A percentile compares a stretch with the other conserved stretches of the same genome.
Evolutionary conservation across 2,329 filamentous ascomycete genomes (phyloP).

Genomic region (Aciculosporium take): DNA sequence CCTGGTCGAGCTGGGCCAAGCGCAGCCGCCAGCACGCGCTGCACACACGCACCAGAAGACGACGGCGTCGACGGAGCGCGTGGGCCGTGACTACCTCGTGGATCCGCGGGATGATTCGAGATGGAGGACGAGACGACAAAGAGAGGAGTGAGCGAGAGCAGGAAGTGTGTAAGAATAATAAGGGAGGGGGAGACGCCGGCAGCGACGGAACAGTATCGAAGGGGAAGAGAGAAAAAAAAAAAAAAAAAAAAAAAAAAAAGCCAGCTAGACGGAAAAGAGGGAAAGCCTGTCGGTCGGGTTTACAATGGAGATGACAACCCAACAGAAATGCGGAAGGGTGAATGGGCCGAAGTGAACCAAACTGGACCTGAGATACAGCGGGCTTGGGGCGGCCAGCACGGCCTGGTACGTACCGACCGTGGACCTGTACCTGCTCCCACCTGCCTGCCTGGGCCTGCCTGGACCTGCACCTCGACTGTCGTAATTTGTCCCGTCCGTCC

Average conservation of each 20-base stretch:
- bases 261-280: not conserved
- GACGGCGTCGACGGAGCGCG: slow-evolving; percentile 3
- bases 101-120: slow-evolving; percentile 3
- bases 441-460: not conserved
- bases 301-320: slow-evolving; percentile 5
- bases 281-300: slow-evolving; percentile 3
- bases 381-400: not conserved
- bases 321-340: slow-evolving; percentile 5
- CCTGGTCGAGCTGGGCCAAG: slow-evolving; percentile 8
- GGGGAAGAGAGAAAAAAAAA: not conserved
- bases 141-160: not conserved
- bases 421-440: slow-evolving; percentile 1
- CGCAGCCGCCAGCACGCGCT: slow-evolving; percentile 8
- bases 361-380: not conserved
- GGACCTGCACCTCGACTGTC: no score
- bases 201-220: slow-evolving; percentile 3
- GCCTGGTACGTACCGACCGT: no score
- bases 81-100: slow-evolving; percentile 7
- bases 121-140: slow-evolving; percentile 2
- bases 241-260: not conserved
- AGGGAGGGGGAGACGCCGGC: slow-evolving; percentile 1
- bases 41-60: not conserved
- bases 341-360: slow-evolving; percentile 5
- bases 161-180: not conserved
- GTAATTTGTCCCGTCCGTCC: not conserved